Evolutionary conservation across 1,139 yeast species (phyloP).

Genomic region (Kurtzmaniella quercitrusa): DNA sequence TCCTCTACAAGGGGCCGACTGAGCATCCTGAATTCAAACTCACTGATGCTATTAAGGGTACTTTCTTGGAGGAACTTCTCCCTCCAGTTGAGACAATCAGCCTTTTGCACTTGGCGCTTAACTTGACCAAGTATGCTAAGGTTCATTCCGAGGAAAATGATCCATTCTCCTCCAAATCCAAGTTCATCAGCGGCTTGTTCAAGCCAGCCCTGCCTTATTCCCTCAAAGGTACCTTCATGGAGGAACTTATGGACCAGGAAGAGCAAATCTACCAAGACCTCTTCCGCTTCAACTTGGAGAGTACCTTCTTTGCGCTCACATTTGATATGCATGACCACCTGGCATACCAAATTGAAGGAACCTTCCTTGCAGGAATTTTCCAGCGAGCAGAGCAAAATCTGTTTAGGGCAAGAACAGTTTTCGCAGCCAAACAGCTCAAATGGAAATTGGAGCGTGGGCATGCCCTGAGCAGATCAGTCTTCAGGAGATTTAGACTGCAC

Average conservation of each 20-base stretch:
- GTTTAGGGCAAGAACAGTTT: background rate
- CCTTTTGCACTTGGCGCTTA: background rate
- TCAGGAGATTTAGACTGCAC: background rate
- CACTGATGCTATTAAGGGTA: conserved; percentile 1
- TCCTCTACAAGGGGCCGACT: background rate
- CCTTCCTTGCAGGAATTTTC: background rate
- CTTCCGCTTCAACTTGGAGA: background rate
- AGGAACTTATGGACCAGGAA: background rate
- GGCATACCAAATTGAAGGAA: background rate
- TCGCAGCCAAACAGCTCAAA: background rate
- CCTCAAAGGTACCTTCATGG: background rate
- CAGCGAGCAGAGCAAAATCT: background rate
- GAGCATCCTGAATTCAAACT: background rate
- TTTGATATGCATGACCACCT: background rate
- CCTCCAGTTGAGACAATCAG: background rate
- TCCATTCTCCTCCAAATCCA: background rate
- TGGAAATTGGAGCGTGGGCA: background rate
- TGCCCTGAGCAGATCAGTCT: background rate
- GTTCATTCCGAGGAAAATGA: background rate
- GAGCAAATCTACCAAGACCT: background rate
- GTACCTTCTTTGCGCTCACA: background rate
- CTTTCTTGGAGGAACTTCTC: background rate
- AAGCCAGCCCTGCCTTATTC: background rate
- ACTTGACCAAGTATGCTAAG: background rate
- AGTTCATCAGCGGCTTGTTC: background rate